Percentiles rank a stretch among this genome's conserved stretches.
Conservation (phyloP, 345 rosid species). For the Streptanthus diversifolius region DNA sequence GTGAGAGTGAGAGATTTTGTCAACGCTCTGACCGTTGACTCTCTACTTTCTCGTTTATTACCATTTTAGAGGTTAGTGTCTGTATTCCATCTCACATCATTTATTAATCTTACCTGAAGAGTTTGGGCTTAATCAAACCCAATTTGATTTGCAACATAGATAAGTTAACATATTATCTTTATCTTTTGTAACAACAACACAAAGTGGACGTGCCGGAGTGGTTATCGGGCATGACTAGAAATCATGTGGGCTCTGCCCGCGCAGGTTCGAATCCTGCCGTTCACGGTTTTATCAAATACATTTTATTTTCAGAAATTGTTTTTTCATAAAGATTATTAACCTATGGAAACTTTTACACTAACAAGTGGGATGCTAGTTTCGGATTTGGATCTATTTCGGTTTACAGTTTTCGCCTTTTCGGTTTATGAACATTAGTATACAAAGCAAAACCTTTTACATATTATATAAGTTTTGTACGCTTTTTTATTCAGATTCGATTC, state of each 20-base stretch:
- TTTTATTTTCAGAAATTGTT: too few relatives aligned
- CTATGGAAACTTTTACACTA: too few relatives aligned
- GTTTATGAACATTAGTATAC: too few relatives aligned
- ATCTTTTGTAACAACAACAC: too few relatives aligned
- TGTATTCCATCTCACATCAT: neutral
- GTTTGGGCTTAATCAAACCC: constrained; percentile 17
- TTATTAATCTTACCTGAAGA: neutral
- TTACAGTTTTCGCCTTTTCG: too few relatives aligned
- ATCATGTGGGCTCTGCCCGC: constrained; percentile 91
- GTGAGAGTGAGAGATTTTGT: constrained; percentile 31
- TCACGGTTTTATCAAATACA: neutral
- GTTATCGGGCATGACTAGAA: constrained; percentile 83
- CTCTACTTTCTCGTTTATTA: constrained; percentile 20
- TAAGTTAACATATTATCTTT: accelerated
- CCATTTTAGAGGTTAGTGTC: constrained; percentile 7
- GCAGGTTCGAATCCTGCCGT: constrained; percentile 80
- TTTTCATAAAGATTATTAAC: too few relatives aligned
- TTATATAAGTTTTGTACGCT: too few relatives aligned
- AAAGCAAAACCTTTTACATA: too few relatives aligned
- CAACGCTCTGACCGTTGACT: constrained; percentile 34
- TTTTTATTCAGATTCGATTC: too few relatives aligned
- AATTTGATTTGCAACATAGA: neutral
- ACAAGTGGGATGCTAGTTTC: too few relatives aligned
- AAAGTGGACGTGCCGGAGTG: constrained; percentile 36
- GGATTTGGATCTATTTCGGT: too few relatives aligned